phyloP scores from a whole-genome alignment of 108 stramenopile genomes.

The Nannochloropsis gaditana region DNA sequence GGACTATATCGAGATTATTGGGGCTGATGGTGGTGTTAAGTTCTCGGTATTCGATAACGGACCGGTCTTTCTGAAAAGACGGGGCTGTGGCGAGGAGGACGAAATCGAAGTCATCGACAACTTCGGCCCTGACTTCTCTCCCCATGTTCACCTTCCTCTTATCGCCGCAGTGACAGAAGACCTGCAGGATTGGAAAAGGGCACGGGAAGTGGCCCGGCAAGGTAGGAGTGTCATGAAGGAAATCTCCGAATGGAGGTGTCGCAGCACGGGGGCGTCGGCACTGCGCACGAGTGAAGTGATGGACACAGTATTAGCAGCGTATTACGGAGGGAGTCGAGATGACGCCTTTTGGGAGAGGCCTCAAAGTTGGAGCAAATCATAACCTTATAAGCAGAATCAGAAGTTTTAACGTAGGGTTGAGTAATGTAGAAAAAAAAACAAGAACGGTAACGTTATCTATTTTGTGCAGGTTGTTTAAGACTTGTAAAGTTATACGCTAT shows the following conservation, averaged over 20 bases:
- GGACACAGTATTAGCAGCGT: background rate
- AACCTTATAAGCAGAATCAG: too few species aligned
- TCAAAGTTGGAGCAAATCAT: background rate
- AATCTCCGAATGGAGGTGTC: background rate
- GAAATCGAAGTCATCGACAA: background rate
- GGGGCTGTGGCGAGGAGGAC: background rate
- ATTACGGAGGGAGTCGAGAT: background rate
- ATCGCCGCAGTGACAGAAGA: background rate
- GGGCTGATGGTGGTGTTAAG: background rate
- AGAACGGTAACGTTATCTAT: too few species aligned
- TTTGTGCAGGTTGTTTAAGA: too few species aligned
- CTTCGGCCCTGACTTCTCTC: background rate
- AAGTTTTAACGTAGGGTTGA: too few species aligned
- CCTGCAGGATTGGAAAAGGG: conserved; percentile 5
- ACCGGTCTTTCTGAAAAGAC: background rate
- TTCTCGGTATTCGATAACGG: conserved; percentile 14
- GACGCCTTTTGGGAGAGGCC: background rate
- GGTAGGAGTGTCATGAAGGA: background rate
- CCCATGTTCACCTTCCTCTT: background rate
- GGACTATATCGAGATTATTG: background rate
- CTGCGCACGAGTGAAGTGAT: conserved; percentile 7
- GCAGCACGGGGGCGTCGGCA: conserved; percentile 8
- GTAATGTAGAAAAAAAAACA: too few species aligned
- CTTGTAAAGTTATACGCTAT: too few species aligned
- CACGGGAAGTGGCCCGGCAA: background rate